Evolutionary conservation across 768 basidiomycete species (phyloP), one percentile per base, ranked within the genome.

Genomic region (Tricholoma sp.): DNA sequence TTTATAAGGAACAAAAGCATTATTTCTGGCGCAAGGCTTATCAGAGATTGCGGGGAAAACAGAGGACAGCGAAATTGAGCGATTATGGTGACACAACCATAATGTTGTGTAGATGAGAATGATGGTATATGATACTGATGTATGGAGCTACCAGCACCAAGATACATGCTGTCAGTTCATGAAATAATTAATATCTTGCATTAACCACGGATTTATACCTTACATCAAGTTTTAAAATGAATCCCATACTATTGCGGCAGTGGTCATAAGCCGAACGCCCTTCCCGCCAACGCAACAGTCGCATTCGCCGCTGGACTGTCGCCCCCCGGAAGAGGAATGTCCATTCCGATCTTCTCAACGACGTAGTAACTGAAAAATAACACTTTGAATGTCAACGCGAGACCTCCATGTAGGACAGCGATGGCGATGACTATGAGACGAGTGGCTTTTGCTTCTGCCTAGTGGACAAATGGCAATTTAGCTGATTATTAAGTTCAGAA

Each of bases 401-500:
- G 73, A 2, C 74, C 88, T 1, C 83, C 83, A 63, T 99, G 96
- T 13, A 98, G 71, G 3, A 76, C 74, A 1, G 82, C 87, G 32
- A 97, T 78, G 31, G 85, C 70, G 49, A 97, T 74, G 63, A 97
- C 88, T 24, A 98, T 70, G 5, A 96, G 82, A 18, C 94, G 86
- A 0, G 89, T 86, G 8, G 90, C 83, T 71, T 89, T 96, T 61
- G 88, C 86, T 74, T 93, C 94, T 56, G 91, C 91, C 89, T 93
- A 42, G 37, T 9, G 29, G 41, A 28, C 52, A 56, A 8, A n/a
- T 36, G 7, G 18, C 13, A 24, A 13, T 50, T 32, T 42, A 36
- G 31, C 57, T 20, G 49, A 28, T 13, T 9, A 34, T 12, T 54
- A 49, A 53, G 17, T 7, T 56, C 8, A 20, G 42, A 32, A 13